phyloP scores from a whole-genome alignment of 768 basidiomycete species.

The Cytidiella melzeri region DNA sequence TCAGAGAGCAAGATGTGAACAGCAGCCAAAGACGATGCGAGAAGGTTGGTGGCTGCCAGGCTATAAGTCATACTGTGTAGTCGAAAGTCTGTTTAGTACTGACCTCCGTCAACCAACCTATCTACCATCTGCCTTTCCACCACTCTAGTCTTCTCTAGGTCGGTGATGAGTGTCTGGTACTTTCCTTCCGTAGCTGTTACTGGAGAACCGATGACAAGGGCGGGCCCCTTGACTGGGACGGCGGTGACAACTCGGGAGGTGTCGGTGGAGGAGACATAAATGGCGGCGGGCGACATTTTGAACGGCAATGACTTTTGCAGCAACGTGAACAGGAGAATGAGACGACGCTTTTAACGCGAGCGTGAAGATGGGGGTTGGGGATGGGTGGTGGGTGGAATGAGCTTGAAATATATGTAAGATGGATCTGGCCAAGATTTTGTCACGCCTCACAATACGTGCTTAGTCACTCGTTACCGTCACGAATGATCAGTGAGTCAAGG shows the following conservation, averaged over 20 bases:
- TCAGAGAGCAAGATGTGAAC: slow-evolving; percentile 62
- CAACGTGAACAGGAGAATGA: slow-evolving; percentile 1
- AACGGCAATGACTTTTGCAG: neutral
- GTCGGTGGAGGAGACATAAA: slow-evolving; percentile 26
- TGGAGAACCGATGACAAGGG: slow-evolving; percentile 73
- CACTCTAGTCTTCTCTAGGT: slow-evolving; percentile 44
- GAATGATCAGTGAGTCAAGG: too few relatives aligned
- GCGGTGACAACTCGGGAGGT: slow-evolving; percentile 22
- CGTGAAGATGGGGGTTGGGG: slow-evolving; percentile 2
- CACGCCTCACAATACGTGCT: neutral
- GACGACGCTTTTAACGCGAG: slow-evolving; percentile 1
- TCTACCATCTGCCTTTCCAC: slow-evolving; percentile 83
- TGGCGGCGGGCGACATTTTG: slow-evolving; percentile 59
- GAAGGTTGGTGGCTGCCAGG: slow-evolving; percentile 49
- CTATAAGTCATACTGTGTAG: slow-evolving; percentile 2
- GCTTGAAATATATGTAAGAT: slow-evolving; percentile 5
- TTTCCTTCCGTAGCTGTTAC: slow-evolving; percentile 72
- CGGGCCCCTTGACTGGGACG: slow-evolving; percentile 36
- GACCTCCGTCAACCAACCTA: slow-evolving; percentile 76
- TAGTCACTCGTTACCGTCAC: neutral
- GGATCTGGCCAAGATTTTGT: slow-evolving; percentile 1
- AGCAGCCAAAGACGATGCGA: slow-evolving; percentile 50
- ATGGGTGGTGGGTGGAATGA: slow-evolving; percentile 2
- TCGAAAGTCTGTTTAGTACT: slow-evolving; percentile 17
- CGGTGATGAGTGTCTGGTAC: slow-evolving; percentile 65